Evolutionary conservation across 208 protist genomes (phyloP).

Genomic region (Trypanosoma mega): DNA sequence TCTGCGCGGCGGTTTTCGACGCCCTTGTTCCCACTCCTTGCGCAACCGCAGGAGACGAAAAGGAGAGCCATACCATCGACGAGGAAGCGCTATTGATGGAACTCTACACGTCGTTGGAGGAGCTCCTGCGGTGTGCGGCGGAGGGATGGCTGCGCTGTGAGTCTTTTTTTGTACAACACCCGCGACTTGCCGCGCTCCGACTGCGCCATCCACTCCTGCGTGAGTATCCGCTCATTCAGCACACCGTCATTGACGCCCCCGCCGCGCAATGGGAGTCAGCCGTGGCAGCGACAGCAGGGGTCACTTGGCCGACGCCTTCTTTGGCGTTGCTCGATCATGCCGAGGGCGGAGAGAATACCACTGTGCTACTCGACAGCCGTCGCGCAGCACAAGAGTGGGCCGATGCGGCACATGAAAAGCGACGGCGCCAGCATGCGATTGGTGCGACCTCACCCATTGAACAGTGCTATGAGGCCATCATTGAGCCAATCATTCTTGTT

Average conservation of each 20-base stretch:
- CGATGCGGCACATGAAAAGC: not conserved
- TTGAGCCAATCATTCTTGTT: slow-evolving; percentile 53
- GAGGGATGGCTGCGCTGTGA: slow-evolving; percentile 19
- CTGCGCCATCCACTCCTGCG: slow-evolving; percentile 43
- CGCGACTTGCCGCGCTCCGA: slow-evolving; percentile 35
- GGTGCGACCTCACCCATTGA: not conserved
- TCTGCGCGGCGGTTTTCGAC: slow-evolving; percentile 8
- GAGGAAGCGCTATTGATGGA: slow-evolving; percentile 13
- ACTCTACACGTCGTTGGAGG: slow-evolving; percentile 39
- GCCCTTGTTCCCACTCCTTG: not conserved
- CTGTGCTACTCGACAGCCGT: not conserved
- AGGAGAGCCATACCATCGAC: no score
- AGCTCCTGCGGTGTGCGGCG: slow-evolving; percentile 28
- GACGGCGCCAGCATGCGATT: not conserved
- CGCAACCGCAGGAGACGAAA: no score
- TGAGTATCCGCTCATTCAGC: slow-evolving; percentile 24
- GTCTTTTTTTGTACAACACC: slow-evolving; percentile 28
- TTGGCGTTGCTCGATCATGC: not conserved
- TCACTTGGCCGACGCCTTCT: not conserved
- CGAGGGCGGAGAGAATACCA: no score
- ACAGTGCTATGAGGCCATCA: slow-evolving; percentile 36
- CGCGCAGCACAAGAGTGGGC: not conserved
- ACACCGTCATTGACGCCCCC: not conserved
- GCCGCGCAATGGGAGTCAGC: not conserved
- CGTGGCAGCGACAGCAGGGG: no score